A percentile compares a stretch with the other conserved stretches of the same genome.
Conservation (phyloP, 2,329 filamentous ascomycete species). For the Sporothrix curviconia region DNA sequence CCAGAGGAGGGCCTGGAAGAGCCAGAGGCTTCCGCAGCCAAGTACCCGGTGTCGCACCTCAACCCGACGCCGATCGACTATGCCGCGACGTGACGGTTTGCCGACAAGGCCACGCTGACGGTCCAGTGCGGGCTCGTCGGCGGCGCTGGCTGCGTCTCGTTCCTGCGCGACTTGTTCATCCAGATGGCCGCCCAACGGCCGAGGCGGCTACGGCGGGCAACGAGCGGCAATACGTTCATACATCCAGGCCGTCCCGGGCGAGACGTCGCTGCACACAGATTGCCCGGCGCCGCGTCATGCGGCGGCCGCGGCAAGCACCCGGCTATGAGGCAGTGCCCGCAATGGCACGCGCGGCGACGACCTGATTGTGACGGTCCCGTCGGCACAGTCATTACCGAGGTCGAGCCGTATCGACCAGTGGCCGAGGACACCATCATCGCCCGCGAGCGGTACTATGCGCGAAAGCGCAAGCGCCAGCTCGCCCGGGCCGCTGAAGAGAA, state of each 20-base stretch:
- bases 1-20: neutral
- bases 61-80: conserved; percentile 83
- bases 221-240: conserved; percentile 92
- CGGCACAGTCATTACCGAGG: conserved; percentile 81
- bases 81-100: conserved; percentile 71
- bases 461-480: conserved; percentile 9
- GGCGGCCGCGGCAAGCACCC: conserved; percentile 69
- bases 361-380: conserved; percentile 85
- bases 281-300: conserved; percentile 65
- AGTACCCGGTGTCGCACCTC: conserved; percentile 50
- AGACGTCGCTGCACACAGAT: conserved; percentile 93
- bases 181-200: conserved; percentile 86
- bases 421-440: conserved; percentile 51
- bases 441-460: conserved; percentile 10
- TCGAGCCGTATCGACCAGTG: conserved; percentile 72
- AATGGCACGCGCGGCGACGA: conserved; percentile 80
- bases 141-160: conserved; percentile 90
- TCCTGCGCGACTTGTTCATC: conserved; percentile 84
- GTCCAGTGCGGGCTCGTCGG: conserved; percentile 74
- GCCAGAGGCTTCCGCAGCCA: conserved; percentile 24
- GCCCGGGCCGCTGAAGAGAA: neutral
- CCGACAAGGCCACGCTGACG: conserved; percentile 74
- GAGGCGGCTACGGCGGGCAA: conserved; percentile 83
- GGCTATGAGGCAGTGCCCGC: conserved; percentile 66
- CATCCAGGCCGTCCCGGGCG: conserved; percentile 84